Evolutionary conservation across 78 protist genomes (phyloP), one percentile per base, ranked within the genome.

Genomic region (Mantamonas sphyraenae): DNA sequence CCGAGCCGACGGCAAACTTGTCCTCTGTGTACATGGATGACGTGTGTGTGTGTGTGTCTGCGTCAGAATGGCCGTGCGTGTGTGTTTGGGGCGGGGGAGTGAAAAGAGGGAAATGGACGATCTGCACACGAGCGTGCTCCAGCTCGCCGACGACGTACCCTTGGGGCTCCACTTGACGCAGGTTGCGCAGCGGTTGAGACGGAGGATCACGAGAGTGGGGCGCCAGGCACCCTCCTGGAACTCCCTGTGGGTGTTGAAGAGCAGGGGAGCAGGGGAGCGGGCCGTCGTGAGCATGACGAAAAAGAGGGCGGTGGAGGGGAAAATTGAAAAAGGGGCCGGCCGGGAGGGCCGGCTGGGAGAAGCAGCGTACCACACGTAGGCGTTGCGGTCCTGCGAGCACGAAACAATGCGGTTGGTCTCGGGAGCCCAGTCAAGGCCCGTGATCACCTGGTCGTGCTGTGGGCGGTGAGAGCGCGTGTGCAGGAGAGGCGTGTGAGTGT

Each of bases 321-420:
- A n/a, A n/a, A n/a, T n/a, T n/a, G n/a, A n/a, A n/a, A n/a, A n/a
- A n/a, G n/a, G n/a, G n/a, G n/a, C n/a, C n/a, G n/a, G n/a, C n/a
- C n/a, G n/a, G n/a, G n/a, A n/a, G n/a, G n/a, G n/a, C n/a, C n/a
- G n/a, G n/a, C n/a, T n/a, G n/a, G n/a, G n/a, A n/a, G n/a, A 47
- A 47, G 28, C 53, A 14, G 56, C 31, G 20, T 74, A 67, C 97
- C 97, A 93, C 50, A 93, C 97, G 78, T 93, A 93, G n/a, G 97
- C 97, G 64, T 91, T 93, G 30, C 97, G 84, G 64, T 93, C 97
- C 69, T 91, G 95, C 33, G 91, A 76, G 58, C 91, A 80, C 2
- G 95, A 58, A 30, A 93, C 84, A 59, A 93, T 90, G 56, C 84
- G 74, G 84, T 93, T 82, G 53, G 90, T 69, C 70, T 73, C 50